phyloP scores from a whole-genome alignment of 257 asterid genomes.

The Orobanche coerulescens region DNA sequence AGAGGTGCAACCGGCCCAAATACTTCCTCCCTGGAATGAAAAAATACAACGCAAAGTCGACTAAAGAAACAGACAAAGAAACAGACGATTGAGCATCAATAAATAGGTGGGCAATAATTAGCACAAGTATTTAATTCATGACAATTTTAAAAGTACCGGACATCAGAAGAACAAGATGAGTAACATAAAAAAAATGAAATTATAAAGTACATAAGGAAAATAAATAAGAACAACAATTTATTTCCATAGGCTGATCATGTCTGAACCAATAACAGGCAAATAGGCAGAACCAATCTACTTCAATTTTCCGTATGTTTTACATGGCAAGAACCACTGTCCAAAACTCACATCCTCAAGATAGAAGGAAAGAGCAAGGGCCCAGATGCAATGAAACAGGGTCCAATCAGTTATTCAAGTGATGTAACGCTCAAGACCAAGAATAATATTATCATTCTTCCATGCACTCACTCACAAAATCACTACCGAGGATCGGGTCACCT shows the following conservation, averaged over 20 bases:
- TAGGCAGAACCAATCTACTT: neutral
- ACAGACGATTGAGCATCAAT: neutral
- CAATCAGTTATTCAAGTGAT: too few species aligned
- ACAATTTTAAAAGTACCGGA: constrained; percentile 1
- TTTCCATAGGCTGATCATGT: neutral
- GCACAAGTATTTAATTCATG: constrained; percentile 1
- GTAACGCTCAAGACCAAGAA: too few species aligned
- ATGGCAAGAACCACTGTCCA: neutral
- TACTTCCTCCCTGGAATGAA: constrained; percentile 64
- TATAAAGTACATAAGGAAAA: neutral
- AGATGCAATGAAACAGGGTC: neutral
- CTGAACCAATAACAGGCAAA: neutral
- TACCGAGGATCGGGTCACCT: neutral
- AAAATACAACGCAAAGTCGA: constrained; percentile 13
- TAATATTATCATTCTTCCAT: neutral
- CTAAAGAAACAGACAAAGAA: neutral
- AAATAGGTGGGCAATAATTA: neutral
- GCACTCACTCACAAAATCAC: neutral
- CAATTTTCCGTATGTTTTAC: neutral
- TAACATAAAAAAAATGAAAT: neutral
- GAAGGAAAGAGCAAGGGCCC: neutral
- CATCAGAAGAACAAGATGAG: neutral
- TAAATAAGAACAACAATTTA: neutral
- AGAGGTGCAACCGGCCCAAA: constrained; percentile 99
- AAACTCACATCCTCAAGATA: neutral